phyloP scores from a whole-genome alignment of 1,284 basidiomycete species.

The Pholiota adiposa region DNA sequence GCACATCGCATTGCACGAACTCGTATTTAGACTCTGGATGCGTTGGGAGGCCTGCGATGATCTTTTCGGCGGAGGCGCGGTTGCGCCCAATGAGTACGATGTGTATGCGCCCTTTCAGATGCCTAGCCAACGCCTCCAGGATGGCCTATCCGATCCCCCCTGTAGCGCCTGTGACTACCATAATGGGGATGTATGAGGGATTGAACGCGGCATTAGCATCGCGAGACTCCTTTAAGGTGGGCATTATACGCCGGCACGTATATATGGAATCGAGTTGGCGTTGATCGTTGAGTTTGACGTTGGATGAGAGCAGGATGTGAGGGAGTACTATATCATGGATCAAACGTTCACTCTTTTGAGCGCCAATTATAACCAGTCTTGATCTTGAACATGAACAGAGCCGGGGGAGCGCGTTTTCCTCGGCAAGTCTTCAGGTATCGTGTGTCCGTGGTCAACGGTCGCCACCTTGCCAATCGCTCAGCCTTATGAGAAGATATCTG shows the following conservation, averaged over 20 bases:
- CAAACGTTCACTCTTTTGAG: no score
- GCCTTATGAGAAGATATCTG: no score
- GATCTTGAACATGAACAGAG: no score
- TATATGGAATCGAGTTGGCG: no score
- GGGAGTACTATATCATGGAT: no score
- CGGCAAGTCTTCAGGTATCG: no score
- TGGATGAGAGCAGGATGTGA: no score
- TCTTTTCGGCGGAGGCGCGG: slow-evolving; percentile 38
- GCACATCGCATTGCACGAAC: slow-evolving; percentile 44
- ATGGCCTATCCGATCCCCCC: slow-evolving; percentile 47
- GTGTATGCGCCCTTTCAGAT: slow-evolving; percentile 40
- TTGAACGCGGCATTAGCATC: slow-evolving; percentile 34
- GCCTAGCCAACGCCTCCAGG: slow-evolving; percentile 39
- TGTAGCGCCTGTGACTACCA: slow-evolving; percentile 49
- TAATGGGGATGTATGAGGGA: slow-evolving; percentile 39
- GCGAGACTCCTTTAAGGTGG: slow-evolving; percentile 30
- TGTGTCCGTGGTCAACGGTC: no score
- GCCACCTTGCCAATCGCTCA: no score
- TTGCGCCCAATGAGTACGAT: slow-evolving; percentile 46
- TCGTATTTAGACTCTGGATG: slow-evolving; percentile 29
- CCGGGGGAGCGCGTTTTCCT: no score
- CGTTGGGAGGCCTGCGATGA: slow-evolving; percentile 39
- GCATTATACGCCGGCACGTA: slow-evolving; percentile 4
- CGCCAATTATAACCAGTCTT: no score
- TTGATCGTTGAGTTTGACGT: no score